Conservation (phyloP, 345 rosid species). For the Xanthoceras sorbifolium region DNA sequence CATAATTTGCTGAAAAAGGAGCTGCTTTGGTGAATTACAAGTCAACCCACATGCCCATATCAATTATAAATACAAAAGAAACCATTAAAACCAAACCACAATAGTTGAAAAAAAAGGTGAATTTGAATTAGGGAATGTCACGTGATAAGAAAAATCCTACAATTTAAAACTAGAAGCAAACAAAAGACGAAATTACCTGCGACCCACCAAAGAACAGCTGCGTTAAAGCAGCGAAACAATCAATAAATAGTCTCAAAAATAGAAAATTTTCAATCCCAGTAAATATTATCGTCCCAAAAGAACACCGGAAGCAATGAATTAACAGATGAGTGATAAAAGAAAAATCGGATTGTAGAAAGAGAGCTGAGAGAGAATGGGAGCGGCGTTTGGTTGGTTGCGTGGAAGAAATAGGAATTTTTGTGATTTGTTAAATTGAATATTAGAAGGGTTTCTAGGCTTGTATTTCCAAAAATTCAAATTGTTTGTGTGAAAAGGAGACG, state of each 20-base stretch:
- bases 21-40: neutral
- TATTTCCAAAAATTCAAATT: neutral
- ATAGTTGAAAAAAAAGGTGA: neutral
- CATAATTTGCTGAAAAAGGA: neutral
- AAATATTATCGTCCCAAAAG: neutral
- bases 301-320: neutral
- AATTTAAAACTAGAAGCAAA: neutral
- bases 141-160: neutral
- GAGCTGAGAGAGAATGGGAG: neutral
- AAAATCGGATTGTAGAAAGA: neutral
- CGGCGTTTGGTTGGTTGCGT: slow-evolving; percentile 20
- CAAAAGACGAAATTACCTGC: slow-evolving; percentile 25
- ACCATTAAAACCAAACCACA: slow-evolving; percentile 2
- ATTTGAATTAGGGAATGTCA: neutral
- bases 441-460: neutral
- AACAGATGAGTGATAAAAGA: neutral
- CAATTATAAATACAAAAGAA: neutral
- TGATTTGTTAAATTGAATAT: slow-evolving; percentile 1
- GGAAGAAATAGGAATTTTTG: slow-evolving; percentile 22
- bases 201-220: neutral
- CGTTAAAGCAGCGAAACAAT: neutral
- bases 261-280: neutral
- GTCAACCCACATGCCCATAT: slow-evolving; percentile 1
- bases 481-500: slow-evolving; percentile 17
- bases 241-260: neutral